Conservation (phyloP, 2,329 filamentous ascomycete species). For the Aspergillus cejpii region DNA sequence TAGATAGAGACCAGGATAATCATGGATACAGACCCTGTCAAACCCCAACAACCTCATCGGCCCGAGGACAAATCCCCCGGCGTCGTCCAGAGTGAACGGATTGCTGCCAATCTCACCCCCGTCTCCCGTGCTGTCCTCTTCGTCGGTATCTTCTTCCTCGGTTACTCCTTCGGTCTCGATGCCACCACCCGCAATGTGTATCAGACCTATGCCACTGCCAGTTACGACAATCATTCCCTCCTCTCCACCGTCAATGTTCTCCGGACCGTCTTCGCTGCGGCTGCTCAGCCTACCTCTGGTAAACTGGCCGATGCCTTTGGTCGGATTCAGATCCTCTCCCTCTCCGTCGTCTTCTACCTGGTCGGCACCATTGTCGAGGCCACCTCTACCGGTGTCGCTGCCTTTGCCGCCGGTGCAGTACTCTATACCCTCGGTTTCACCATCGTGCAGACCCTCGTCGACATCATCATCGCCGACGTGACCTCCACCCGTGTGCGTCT, state of each 20-base stretch:
- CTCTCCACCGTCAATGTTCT: constrained; percentile 1
- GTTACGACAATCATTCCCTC: background rate
- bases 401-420: background rate
- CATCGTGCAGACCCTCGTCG: background rate
- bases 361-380: constrained; percentile 1
- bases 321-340: background rate
- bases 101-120: background rate
- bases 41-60: background rate
- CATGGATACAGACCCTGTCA: background rate
- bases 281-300: background rate
- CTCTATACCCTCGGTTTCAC: background rate
- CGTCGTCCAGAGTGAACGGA: background rate
- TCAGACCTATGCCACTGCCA: background rate
- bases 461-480: background rate
- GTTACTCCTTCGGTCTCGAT: background rate
- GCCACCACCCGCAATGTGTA: background rate
- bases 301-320: background rate
- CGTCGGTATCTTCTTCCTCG: background rate
- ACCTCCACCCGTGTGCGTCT: background rate
- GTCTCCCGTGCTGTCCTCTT: background rate
- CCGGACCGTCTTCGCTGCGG: background rate
- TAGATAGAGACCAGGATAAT: too few species aligned
- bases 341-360: background rate
- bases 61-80: background rate
- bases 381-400: background rate